Percentiles rank a stretch among this genome's conserved stretches.
Conservation (phyloP, 768 basidiomycete genomes). For the Boletus vinaceobasis region DNA sequence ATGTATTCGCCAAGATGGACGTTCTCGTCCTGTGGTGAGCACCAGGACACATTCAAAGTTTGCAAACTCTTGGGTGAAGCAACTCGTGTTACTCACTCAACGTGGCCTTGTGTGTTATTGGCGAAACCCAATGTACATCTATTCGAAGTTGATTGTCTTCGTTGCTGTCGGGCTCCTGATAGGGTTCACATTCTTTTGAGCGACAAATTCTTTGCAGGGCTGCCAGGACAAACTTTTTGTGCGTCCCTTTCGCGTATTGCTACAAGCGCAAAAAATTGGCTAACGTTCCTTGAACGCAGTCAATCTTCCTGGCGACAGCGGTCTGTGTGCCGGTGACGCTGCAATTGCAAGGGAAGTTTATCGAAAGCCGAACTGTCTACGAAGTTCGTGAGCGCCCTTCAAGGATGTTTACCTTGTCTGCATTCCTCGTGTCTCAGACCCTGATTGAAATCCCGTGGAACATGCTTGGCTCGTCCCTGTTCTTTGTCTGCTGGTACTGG, state of each 20-base stretch:
- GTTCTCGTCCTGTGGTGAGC: slow-evolving; percentile 18
- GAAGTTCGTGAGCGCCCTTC: slow-evolving; percentile 63
- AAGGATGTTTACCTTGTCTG: slow-evolving; percentile 61
- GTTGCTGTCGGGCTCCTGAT: slow-evolving; percentile 34
- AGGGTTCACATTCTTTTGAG: slow-evolving; percentile 42
- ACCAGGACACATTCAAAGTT: slow-evolving; percentile 29
- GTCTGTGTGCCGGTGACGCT: slow-evolving; percentile 46
- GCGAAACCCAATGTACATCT: slow-evolving; percentile 40
- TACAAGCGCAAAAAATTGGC: not conserved
- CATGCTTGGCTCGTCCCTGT: slow-evolving; percentile 37
- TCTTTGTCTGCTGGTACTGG: slow-evolving; percentile 51
- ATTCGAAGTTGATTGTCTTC: slow-evolving; percentile 38
- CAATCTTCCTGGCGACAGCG: slow-evolving; percentile 50
- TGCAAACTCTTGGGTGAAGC: slow-evolving; percentile 38
- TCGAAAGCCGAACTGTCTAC: slow-evolving; percentile 53
- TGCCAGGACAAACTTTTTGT: slow-evolving; percentile 43
- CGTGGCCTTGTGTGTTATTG: slow-evolving; percentile 36
- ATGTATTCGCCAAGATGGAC: slow-evolving; percentile 38
- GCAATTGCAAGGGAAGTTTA: slow-evolving; percentile 58
- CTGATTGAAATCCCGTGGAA: slow-evolving; percentile 46
- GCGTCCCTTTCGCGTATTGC: not conserved
- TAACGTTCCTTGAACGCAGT: slow-evolving; percentile 25
- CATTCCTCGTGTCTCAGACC: slow-evolving; percentile 50
- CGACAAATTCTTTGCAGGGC: slow-evolving; percentile 35
- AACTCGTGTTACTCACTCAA: slow-evolving; percentile 29